Base-by-base conservation (phyloP, 495 filamentous ascomycete species). In the Penicillium antarcticum region DNA sequence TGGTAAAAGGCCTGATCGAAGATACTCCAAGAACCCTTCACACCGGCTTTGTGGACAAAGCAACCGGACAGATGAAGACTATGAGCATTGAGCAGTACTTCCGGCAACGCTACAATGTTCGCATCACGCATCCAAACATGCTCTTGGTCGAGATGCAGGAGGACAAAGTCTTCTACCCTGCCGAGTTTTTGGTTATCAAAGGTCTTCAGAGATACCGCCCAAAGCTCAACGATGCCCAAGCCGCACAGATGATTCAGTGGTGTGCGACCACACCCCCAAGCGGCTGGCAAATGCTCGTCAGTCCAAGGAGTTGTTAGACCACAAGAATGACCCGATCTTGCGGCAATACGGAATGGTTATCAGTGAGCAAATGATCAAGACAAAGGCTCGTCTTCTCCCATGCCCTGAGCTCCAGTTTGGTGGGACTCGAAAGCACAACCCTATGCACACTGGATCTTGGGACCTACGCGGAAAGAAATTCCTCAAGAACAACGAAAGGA, bases 211-310 rank as follows among this genome's bases (percentile, higher is more conserved):
- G 85, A 1, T 98, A 91, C 66, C 75, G 77, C 1, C 88, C 72
- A 71, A 97, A 95, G 75, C 72, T 97, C 2, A 81, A 82, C 52
- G 80, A 87, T 14, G 58, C 52, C 1, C 66, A 79, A 76, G 94
- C 91, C 0, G 64, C 79, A 0, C 61, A 80, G 8, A 97, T 98
- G 92, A 95, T 98, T 69, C 90, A 86, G 62, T 89, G 88, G 65
- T 90, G 91, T 2, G 84, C 82, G 4, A 75, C 75, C 21, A 77
- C 81, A 2, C 94, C 94, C 0, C 36, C 53, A 58, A 83, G 21
- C 88, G 92, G 16, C 75, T 80, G 58, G 44, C 57, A 0, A 75
- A 84, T 12, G 87, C 97, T 45, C 53, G 77, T 26, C 64, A 78
- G n/a, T 86, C 85, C 17, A 78, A 95, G 16, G 54, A 65, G 0